Percentiles rank a stretch among this genome's conserved stretches.
Evolutionary conservation across 805 yeast genomes (phyloP).

Genomic region (Cyberlindnera maclurae): DNA sequence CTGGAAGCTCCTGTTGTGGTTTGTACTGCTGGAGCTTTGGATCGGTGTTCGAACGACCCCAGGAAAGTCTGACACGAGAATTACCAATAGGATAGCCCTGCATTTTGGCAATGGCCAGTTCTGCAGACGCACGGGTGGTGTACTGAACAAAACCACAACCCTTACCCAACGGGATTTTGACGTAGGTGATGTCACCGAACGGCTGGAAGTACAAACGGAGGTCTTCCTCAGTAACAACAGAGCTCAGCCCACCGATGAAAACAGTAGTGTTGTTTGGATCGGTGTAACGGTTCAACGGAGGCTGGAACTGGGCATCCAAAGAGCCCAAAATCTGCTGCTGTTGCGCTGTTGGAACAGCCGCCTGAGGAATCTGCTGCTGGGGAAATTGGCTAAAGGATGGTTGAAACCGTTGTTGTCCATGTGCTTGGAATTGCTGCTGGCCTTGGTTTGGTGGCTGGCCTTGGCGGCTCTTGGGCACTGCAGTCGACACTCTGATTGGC

Average conservation of each 20-base stretch:
- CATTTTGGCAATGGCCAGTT: conserved; percentile 77
- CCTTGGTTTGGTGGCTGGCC: conserved; percentile 2
- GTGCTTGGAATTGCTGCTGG: conserved; percentile 8
- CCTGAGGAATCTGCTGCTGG: conserved; percentile 8
- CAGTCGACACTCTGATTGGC: conserved; percentile 71
- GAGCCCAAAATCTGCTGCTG: conserved; percentile 15
- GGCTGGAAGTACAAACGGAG: conserved; percentile 51
- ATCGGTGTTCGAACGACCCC: conserved; percentile 61
- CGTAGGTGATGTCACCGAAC: conserved; percentile 72
- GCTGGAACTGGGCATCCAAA: conserved; percentile 38
- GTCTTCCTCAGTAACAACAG: conserved; percentile 53
- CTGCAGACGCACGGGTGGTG: conserved; percentile 73
- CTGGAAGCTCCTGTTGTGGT: conserved; percentile 20
- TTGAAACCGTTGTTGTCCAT: conserved; percentile 6
- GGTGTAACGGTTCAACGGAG: conserved; percentile 55
- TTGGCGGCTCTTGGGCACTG: conserved; percentile 43
- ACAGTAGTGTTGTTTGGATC: conserved; percentile 81
- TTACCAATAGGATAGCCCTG: conserved; percentile 88
- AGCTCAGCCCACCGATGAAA: conserved; percentile 58
- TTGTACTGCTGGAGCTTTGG: conserved; percentile 18
- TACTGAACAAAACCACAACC: conserved; percentile 89
- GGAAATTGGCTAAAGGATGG: conserved; percentile 8
- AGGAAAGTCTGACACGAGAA: conserved; percentile 72
- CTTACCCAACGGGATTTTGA: conserved; percentile 64
- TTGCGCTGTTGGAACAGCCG: conserved; percentile 17